phyloP scores from a whole-genome alignment of 2,329 filamentous ascomycete species.

The Pseudovirgaria hyperparasitica region DNA sequence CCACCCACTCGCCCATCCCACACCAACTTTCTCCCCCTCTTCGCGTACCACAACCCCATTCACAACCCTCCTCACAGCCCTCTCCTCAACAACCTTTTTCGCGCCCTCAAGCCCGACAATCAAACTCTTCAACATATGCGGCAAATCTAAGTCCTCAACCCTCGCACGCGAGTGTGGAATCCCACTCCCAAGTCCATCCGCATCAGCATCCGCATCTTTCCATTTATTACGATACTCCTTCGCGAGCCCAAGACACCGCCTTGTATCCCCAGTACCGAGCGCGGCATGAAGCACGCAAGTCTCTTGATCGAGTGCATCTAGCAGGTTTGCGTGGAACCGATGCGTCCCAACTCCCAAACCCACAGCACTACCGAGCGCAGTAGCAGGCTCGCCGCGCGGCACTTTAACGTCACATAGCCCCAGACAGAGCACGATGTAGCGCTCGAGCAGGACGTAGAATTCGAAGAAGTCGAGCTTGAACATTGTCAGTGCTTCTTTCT shows the following conservation, averaged over 20 bases:
- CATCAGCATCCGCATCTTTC: constrained; percentile 48
- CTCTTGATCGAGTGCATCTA: constrained; percentile 46
- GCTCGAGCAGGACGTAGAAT: constrained; percentile 61
- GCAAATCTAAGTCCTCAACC: constrained; percentile 49
- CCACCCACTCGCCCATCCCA: background rate
- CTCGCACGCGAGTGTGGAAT: constrained; percentile 21
- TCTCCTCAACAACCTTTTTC: constrained; percentile 35
- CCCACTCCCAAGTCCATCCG: constrained; percentile 11
- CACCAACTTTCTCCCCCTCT: background rate
- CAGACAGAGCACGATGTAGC: constrained; percentile 55
- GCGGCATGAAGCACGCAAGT: constrained; percentile 43
- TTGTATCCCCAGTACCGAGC: constrained; percentile 43
- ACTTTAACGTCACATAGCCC: constrained; percentile 48
- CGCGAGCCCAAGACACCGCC: constrained; percentile 47
- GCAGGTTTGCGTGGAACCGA: constrained; percentile 57
- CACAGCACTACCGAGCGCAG: background rate
- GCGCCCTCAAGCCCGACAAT: constrained; percentile 47
- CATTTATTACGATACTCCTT: constrained; percentile 61
- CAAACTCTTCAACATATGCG: constrained; percentile 44
- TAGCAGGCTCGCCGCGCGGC: constrained; percentile 9
- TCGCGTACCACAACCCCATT: constrained; percentile 4
- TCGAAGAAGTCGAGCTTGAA: constrained; percentile 72
- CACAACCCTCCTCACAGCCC: constrained; percentile 26
- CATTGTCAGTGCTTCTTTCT: constrained; percentile 35
- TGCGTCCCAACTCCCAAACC: constrained; percentile 23